A percentile compares a stretch with the other conserved stretches of the same genome.
Conservation (phyloP, 2,329 filamentous ascomycete genomes). For the Cladosporium sp. region DNA sequence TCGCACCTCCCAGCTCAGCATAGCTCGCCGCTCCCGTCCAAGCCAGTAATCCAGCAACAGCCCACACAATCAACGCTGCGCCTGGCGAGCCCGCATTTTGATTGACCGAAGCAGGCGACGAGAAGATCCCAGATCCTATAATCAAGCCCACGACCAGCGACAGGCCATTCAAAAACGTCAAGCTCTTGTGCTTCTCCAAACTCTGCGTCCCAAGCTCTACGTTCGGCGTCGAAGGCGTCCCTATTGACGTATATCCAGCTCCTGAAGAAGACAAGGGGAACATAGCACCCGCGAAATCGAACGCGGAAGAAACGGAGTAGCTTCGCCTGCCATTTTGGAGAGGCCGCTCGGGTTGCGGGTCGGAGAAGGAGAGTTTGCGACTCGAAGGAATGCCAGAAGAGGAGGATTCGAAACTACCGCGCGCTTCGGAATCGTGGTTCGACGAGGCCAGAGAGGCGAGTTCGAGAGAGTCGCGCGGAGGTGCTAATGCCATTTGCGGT, state of each 20-base stretch:
- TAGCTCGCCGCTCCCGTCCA: constrained; percentile 97
- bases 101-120: constrained; percentile 89
- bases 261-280: constrained; percentile 84
- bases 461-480: constrained; percentile 86
- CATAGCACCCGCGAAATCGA: constrained; percentile 90
- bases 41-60: constrained; percentile 82
- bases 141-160: constrained; percentile 89
- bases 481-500: constrained; percentile 18
- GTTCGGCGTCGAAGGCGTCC: constrained; percentile 61
- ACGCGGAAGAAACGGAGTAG: constrained; percentile 87
- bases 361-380: constrained; percentile 80
- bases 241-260: constrained; percentile 75
- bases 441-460: constrained; percentile 91
- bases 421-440: constrained; percentile 55
- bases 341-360: constrained; percentile 35
- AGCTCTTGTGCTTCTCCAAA: constrained; percentile 89
- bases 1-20: constrained; percentile 91
- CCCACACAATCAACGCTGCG: constrained; percentile 86
- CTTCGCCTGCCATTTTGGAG: constrained; percentile 53
- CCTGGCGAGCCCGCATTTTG: constrained; percentile 86
- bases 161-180: constrained; percentile 91
- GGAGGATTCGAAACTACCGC: constrained; percentile 67
- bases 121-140: constrained; percentile 96
- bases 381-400: constrained; percentile 82
- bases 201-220: constrained; percentile 50